Percentiles rank a stretch among this genome's conserved stretches.
These are phyloP conservation scores for Spergularia marina DNA, from an alignment of 148 eudicot genomes.

Conservation along the genomic window DNA sequence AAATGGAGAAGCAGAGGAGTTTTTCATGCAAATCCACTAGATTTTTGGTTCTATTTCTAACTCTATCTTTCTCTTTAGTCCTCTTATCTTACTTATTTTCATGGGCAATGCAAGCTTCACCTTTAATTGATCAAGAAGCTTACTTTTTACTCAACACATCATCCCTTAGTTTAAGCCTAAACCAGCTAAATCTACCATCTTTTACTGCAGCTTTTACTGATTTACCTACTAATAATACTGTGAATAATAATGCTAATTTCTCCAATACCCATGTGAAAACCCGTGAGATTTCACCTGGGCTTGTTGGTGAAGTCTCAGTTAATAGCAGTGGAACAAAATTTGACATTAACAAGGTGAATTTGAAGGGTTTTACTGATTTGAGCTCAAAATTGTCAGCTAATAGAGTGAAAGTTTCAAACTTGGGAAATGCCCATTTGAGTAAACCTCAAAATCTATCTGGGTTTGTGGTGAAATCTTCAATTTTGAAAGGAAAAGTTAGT, in stretches of 20 bases:
- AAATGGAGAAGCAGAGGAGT: conserved; percentile 69
- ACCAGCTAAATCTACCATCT: conserved; percentile 34
- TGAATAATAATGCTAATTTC: conserved; percentile 15
- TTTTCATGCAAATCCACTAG: conserved; percentile 51
- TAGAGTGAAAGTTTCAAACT: conserved; percentile 27
- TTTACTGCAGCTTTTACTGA: conserved; percentile 20
- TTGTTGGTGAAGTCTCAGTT: conserved; percentile 17
- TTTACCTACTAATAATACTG: conserved; percentile 24
- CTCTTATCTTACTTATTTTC: conserved; percentile 48
- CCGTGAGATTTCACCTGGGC: conserved; percentile 26
- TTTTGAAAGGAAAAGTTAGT: conserved; percentile 12
- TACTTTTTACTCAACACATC: conserved; percentile 39
- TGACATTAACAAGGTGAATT: neutral
- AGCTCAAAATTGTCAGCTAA: conserved; percentile 20
- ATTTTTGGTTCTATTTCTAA: conserved; percentile 48
- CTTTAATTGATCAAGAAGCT: conserved; percentile 37
- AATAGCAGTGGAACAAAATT: neutral
- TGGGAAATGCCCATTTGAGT: conserved; percentile 27
- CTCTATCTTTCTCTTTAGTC: conserved; percentile 45
- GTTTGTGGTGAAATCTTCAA: conserved; percentile 18
- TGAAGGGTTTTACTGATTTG: conserved; percentile 9
- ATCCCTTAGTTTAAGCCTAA: conserved; percentile 28
- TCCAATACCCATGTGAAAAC: conserved; percentile 32
- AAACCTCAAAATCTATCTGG: conserved; percentile 31
- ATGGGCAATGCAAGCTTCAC: conserved; percentile 39